A percentile compares a stretch with the other conserved stretches of the same genome.
Evolutionary conservation across 495 filamentous ascomycete genomes (phyloP).

Genomic region (Tuber brumale): DNA sequence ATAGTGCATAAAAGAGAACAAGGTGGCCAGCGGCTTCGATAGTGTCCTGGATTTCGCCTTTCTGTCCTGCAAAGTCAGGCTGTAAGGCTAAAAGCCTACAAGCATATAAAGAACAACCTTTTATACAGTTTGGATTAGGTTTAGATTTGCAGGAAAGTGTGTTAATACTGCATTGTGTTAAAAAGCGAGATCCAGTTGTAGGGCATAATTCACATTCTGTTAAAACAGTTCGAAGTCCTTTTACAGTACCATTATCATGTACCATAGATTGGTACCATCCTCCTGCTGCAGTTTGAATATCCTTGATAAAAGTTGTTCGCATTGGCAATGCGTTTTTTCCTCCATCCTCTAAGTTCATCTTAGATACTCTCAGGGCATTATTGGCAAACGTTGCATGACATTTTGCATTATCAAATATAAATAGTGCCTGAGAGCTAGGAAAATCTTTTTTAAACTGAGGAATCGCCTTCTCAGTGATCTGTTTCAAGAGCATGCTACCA

Average conservation of each 20-base stretch:
- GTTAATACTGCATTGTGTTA: not conserved
- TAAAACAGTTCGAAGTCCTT: not conserved
- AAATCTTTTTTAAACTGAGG: too few relatives aligned
- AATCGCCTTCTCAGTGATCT: too few relatives aligned
- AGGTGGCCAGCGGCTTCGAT: too few relatives aligned
- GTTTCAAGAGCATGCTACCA: too few relatives aligned
- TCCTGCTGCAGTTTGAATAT: too few relatives aligned
- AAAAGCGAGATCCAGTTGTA: not conserved
- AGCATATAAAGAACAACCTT: not conserved
- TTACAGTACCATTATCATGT: not conserved
- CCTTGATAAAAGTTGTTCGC: too few relatives aligned
- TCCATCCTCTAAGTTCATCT: not conserved
- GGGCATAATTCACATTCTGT: constrained; percentile 12
- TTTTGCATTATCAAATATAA: too few relatives aligned
- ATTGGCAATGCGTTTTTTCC: not conserved
- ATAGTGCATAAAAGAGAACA: too few relatives aligned
- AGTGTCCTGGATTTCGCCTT: not conserved
- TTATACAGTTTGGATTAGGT: too few relatives aligned
- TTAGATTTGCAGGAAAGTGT: too few relatives aligned
- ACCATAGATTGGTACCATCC: not conserved
- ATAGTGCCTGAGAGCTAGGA: not conserved
- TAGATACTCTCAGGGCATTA: too few relatives aligned
- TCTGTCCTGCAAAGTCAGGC: not conserved
- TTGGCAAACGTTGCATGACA: too few relatives aligned
- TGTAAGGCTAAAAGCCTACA: not conserved